A percentile compares a stretch with the other conserved stretches of the same genome.
These are phyloP conservation scores for Penicillium olsonii DNA, from an alignment of 2,329 filamentous ascomycete species.

Conservation along the genomic window DNA sequence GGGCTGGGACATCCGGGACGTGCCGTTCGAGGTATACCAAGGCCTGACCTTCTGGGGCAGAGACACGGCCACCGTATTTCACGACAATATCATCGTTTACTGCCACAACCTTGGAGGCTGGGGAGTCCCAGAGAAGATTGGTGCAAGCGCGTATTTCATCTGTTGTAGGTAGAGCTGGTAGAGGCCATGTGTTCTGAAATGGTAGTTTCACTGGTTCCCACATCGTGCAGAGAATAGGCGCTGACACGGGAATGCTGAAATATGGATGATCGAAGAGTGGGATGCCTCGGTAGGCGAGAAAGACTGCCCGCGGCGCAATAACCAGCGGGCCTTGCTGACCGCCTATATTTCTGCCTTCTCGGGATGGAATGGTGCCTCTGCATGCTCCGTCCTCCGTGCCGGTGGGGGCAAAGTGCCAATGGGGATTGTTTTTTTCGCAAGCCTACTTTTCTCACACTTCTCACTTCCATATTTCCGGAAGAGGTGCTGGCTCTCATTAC, in stretches of 20 bases:
- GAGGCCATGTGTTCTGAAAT: conserved; percentile 22
- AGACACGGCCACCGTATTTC: conserved; percentile 24
- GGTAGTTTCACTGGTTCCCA: conserved; percentile 28
- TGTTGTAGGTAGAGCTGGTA: conserved; percentile 25
- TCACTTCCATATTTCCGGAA: no score
- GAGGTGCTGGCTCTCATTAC: no score
- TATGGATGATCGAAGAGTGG: no score
- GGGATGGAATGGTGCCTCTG: no score
- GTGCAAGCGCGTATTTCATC: conserved; percentile 30
- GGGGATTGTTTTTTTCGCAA: no score
- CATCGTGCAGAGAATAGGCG: conserved; percentile 18
- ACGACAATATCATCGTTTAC: conserved; percentile 28
- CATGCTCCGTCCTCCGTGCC: no score
- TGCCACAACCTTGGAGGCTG: conserved; percentile 25
- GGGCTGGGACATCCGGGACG: conserved; percentile 28
- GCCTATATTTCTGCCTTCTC: no score
- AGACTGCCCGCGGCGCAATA: no score
- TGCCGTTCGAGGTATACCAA: conserved; percentile 31
- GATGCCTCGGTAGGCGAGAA: no score
- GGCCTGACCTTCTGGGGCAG: conserved; percentile 17
- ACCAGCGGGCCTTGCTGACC: no score
- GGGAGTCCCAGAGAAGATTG: conserved; percentile 26
- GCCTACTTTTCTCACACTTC: no score
- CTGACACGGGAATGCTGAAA: neutral
- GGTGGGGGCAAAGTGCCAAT: no score